Evolutionary conservation across 2,329 filamentous ascomycete species (phyloP).

Genomic region (Alternaria brassicicola): DNA sequence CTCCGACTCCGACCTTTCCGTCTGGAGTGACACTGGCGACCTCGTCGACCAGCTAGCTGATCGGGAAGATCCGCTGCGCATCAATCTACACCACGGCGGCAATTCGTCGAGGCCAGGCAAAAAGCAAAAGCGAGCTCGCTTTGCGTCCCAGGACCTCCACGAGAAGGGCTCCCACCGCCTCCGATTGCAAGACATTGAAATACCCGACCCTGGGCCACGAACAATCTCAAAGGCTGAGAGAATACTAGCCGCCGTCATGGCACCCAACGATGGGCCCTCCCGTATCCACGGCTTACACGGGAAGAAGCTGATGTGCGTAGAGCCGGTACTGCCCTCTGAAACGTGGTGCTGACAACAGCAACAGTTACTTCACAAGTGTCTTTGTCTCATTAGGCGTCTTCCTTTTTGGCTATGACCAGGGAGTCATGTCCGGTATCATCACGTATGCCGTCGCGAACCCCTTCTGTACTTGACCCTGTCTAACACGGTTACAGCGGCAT

Average conservation of each 20-base stretch:
- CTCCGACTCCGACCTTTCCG: conserved; percentile 71
- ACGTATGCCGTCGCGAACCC: conserved; percentile 59
- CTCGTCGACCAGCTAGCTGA: conserved; percentile 88
- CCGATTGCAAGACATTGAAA: conserved; percentile 76
- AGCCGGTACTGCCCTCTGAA: neutral
- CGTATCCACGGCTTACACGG: conserved; percentile 91
- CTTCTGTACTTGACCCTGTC: conserved; percentile 28
- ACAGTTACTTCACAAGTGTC: conserved; percentile 91
- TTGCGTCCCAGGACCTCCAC: conserved; percentile 59
- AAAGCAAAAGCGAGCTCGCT: conserved; percentile 71
- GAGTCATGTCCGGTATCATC: conserved; percentile 81
- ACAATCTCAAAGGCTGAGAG: conserved; percentile 71
- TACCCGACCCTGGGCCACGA: conserved; percentile 71
- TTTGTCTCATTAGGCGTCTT: conserved; percentile 88
- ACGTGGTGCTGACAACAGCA: conserved; percentile 14
- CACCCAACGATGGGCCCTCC: conserved; percentile 69
- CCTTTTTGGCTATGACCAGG: conserved; percentile 87
- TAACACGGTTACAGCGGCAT: conserved; percentile 66
- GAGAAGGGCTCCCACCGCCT: conserved; percentile 53
- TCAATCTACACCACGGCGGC: conserved; percentile 70
- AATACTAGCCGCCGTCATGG: conserved; percentile 83
- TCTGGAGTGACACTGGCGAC: conserved; percentile 95
- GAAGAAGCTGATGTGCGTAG: conserved; percentile 83
- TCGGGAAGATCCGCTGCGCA: conserved; percentile 79
- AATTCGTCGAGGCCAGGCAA: conserved; percentile 53